A percentile compares a stretch with the other conserved stretches of the same genome.
These are phyloP conservation scores for Agroathelia rolfsii DNA, from an alignment of 1,284 basidiomycete genomes.

Conservation along the genomic window DNA sequence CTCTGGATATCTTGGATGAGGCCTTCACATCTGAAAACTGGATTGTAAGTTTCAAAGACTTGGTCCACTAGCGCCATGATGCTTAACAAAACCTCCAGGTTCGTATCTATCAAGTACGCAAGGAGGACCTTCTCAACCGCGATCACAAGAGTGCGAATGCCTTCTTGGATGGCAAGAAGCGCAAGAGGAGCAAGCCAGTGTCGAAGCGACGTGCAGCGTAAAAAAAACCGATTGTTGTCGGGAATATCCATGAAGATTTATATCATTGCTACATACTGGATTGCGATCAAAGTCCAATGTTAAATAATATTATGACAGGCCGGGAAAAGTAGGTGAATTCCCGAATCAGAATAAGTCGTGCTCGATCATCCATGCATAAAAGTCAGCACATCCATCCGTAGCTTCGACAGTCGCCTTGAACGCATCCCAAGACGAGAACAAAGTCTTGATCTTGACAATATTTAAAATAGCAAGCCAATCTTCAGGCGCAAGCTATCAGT, in stretches of 20 bases:
- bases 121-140: slow-evolving; percentile 85
- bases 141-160: slow-evolving; percentile 80
- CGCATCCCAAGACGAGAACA: slow-evolving; percentile 23
- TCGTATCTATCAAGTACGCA: slow-evolving; percentile 94
- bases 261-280: too few species aligned
- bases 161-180: slow-evolving; percentile 81
- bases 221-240: too few species aligned
- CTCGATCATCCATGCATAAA: slow-evolving; percentile 12
- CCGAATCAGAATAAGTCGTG: slow-evolving; percentile 2
- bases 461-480: slow-evolving; percentile 29
- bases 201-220: slow-evolving; percentile 49
- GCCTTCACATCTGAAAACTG: slow-evolving; percentile 97
- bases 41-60: slow-evolving; percentile 59
- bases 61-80: slow-evolving; percentile 3
- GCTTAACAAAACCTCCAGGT: slow-evolving; percentile 39
- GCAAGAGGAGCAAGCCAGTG: slow-evolving; percentile 64
- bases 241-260: too few species aligned
- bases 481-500: slow-evolving; percentile 18
- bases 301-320: too few species aligned
- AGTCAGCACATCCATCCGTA: slow-evolving; percentile 19
- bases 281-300: too few species aligned
- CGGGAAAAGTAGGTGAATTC: too few species aligned
- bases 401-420: slow-evolving; percentile 19
- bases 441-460: slow-evolving; percentile 25
- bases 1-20: slow-evolving; percentile 85